These are phyloP conservation scores for Leptographium flavum DNA, from an alignment of 2,329 filamentous ascomycete genomes.

Conservation along the genomic window DNA sequence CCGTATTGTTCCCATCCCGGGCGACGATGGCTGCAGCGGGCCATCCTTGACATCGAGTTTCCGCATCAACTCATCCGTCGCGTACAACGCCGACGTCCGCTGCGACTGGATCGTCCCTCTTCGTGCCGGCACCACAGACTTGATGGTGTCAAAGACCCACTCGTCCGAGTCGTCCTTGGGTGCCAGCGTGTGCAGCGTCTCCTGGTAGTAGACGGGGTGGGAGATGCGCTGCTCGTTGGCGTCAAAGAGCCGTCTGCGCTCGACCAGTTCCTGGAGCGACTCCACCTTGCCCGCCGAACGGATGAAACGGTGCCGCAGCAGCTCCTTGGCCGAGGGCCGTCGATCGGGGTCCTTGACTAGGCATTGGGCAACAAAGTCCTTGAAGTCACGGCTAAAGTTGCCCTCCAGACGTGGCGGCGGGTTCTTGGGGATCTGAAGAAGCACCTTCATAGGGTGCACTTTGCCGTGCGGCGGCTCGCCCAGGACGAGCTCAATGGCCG, in stretches of 20 bases:
- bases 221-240: slow-evolving; percentile 53
- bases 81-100: slow-evolving; percentile 41
- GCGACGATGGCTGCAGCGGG: slow-evolving; percentile 41
- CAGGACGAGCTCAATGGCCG: slow-evolving; percentile 76
- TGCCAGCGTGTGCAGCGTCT: slow-evolving; percentile 65
- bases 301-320: slow-evolving; percentile 82
- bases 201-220: slow-evolving; percentile 79
- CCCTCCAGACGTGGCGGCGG: slow-evolving; percentile 73
- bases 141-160: slow-evolving; percentile 94
- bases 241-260: slow-evolving; percentile 70
- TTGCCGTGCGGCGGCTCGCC: slow-evolving; percentile 80
- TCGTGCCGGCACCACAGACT: slow-evolving; percentile 48
- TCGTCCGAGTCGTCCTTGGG: slow-evolving; percentile 60
- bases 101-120: slow-evolving; percentile 34
- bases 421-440: slow-evolving; percentile 84
- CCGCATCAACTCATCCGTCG: slow-evolving; percentile 45
- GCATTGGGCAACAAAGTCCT: slow-evolving; percentile 83
- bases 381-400: slow-evolving; percentile 78
- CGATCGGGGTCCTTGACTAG: slow-evolving; percentile 83
- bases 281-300: slow-evolving; percentile 77
- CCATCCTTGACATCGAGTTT: slow-evolving; percentile 47
- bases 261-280: slow-evolving; percentile 72
- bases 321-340: slow-evolving; percentile 70
- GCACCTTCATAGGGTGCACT: slow-evolving; percentile 84
- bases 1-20: slow-evolving; percentile 40